Evolutionary conservation across 768 basidiomycete species (phyloP).

Genomic region (Mycena haematopus): DNA sequence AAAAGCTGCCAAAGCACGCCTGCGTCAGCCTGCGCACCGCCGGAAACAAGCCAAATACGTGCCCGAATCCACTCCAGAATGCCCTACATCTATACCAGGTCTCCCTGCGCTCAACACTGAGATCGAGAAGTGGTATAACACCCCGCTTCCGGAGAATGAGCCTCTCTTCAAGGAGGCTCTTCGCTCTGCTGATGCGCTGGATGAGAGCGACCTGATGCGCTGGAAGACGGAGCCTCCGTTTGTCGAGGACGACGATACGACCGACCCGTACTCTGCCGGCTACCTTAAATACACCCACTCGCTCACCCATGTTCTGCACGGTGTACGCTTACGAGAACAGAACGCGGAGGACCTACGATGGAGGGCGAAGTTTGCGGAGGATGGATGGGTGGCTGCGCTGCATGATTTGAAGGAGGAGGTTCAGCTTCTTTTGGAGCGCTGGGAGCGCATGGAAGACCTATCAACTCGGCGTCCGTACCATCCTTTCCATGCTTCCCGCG

Average conservation of each 20-base stretch:
- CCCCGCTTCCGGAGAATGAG: neutral
- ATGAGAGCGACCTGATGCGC: neutral
- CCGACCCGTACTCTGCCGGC: neutral
- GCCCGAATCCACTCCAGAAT: too few relatives aligned
- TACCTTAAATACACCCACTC: neutral
- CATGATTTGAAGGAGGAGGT: too few relatives aligned
- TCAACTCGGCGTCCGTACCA: too few relatives aligned
- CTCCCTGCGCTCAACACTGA: neutral
- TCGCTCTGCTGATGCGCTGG: neutral
- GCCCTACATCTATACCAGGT: neutral
- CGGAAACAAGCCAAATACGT: too few relatives aligned
- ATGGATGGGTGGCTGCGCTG: too few relatives aligned
- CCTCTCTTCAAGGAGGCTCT: neutral
- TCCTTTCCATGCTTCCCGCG: too few relatives aligned
- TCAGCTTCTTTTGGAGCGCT: too few relatives aligned
- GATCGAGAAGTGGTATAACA: neutral
- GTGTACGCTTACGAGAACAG: neutral
- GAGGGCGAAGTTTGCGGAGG: too few relatives aligned
- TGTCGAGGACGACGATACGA: neutral
- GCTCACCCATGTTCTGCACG: neutral
- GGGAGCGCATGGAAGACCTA: too few relatives aligned
- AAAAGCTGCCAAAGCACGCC: neutral
- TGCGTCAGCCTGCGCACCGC: too few relatives aligned
- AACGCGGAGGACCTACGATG: too few relatives aligned
- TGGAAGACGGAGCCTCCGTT: constrained; percentile 11